Conservation (phyloP, 345 rosid genomes). For the Populus ilicifolia region DNA sequence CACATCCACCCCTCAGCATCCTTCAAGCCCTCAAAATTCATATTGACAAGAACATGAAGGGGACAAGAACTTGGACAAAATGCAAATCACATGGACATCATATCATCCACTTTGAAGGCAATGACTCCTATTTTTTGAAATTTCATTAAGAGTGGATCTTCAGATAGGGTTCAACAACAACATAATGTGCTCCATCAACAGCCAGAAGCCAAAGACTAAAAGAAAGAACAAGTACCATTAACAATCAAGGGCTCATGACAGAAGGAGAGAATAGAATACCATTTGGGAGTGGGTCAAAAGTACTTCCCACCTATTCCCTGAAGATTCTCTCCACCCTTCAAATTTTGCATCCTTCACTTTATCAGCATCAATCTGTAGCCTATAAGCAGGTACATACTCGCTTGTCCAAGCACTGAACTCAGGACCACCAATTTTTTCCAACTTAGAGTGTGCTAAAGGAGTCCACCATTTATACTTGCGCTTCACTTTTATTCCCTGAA, state of each 20-base stretch:
- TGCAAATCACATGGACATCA: neutral
- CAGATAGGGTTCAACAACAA: neutral
- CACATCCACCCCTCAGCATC: neutral
- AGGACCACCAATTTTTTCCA: slow-evolving; percentile 69
- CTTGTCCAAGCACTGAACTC: slow-evolving; percentile 72
- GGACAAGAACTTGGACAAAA: neutral
- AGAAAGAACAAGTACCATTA: neutral
- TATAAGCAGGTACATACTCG: slow-evolving; percentile 66
- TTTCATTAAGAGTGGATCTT: neutral
- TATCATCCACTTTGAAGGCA: neutral
- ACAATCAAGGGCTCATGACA: neutral
- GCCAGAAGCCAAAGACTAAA: neutral
- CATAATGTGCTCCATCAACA: neutral
- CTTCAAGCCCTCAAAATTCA: neutral
- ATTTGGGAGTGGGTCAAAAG: slow-evolving; percentile 89
- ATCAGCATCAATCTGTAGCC: slow-evolving; percentile 54
- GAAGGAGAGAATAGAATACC: slow-evolving; percentile 45
- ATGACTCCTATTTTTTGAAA: neutral
- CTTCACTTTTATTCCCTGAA: slow-evolving; percentile 25
- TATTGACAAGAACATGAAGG: neutral
- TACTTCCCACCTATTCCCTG: slow-evolving; percentile 63
- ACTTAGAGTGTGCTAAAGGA: slow-evolving; percentile 35
- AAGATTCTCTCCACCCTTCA: slow-evolving; percentile 71
- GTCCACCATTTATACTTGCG: slow-evolving; percentile 56
- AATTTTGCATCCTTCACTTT: slow-evolving; percentile 50